Conservation (phyloP, 176 grass and related monocot genomes). For the Oryza rufipogon region DNA sequence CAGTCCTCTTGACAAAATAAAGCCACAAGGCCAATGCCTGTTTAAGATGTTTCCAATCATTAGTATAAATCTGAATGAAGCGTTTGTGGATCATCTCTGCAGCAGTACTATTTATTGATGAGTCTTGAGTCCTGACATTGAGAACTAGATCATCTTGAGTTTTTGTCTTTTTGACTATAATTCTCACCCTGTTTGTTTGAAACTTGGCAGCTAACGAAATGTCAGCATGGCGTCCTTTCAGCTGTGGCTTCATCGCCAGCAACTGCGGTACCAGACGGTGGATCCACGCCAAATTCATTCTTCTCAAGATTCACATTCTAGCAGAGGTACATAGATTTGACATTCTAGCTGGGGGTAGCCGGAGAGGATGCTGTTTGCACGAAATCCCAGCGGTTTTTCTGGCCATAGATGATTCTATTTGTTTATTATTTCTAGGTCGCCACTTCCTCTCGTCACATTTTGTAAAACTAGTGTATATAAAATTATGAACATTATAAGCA, state of each 20-base stretch:
- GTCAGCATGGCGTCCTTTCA: slow-evolving; percentile 81
- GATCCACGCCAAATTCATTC: slow-evolving; percentile 57
- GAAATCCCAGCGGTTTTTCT: slow-evolving; percentile 26
- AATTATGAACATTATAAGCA: not conserved
- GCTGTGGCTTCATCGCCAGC: slow-evolving; percentile 55
- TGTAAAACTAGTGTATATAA: slow-evolving; percentile 57
- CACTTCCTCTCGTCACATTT: not conserved
- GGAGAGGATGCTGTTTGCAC: slow-evolving; percentile 1
- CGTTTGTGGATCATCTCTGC: slow-evolving; percentile 17
- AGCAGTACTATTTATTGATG: not conserved
- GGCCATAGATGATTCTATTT: slow-evolving; percentile 41
- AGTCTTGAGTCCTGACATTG: not conserved
- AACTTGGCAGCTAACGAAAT: slow-evolving; percentile 72
- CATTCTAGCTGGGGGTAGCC: slow-evolving; percentile 43
- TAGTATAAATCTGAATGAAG: not conserved
- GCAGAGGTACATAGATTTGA: slow-evolving; percentile 33
- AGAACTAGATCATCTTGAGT: not conserved
- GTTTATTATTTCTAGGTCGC: slow-evolving; percentile 48
- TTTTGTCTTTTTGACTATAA: slow-evolving; percentile 11
- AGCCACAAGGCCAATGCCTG: not conserved
- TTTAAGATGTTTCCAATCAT: slow-evolving; percentile 2
- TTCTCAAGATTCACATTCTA: slow-evolving; percentile 84
- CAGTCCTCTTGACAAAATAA: not conserved
- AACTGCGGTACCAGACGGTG: slow-evolving; percentile 55
- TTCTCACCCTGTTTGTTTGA: slow-evolving; percentile 18